phyloP scores from a whole-genome alignment of 306 rosid species.

The Pterocarpus macrocarpus region DNA sequence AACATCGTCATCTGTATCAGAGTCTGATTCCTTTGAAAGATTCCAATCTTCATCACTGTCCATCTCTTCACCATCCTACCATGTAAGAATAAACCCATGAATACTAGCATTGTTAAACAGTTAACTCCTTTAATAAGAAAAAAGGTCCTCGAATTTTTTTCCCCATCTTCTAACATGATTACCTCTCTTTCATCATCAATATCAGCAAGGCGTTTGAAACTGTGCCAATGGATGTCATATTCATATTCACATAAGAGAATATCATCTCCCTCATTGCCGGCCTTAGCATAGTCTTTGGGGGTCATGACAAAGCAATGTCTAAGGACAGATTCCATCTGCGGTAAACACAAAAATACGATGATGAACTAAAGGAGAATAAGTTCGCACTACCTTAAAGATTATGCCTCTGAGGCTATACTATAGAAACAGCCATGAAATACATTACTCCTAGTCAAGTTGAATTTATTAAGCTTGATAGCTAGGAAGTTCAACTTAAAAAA shows the following conservation, averaged over 20 bases:
- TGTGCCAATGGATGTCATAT: constrained; percentile 89
- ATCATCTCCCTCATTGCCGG: constrained; percentile 83
- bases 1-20: constrained; percentile 79
- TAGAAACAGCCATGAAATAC: constrained; percentile 20
- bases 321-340: constrained; percentile 87
- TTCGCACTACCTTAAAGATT: constrained; percentile 27
- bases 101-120: too few relatives aligned
- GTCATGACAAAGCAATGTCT: constrained; percentile 76
- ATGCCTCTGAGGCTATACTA: too few relatives aligned
- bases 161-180: constrained; percentile 37
- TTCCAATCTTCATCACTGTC: constrained; percentile 87
- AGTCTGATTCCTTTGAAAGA: constrained; percentile 57
- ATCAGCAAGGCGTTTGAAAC: constrained; percentile 87
- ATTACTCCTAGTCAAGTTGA: constrained; percentile 5
- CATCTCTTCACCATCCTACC: constrained; percentile 68
- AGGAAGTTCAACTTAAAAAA: constrained; percentile 34
- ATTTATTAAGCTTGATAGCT: background rate
- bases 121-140: constrained; percentile 29
- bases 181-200: constrained; percentile 73
- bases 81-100: constrained; percentile 41
- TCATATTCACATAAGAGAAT: constrained; percentile 89
- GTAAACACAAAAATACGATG: constrained; percentile 34
- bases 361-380: constrained; percentile 38
- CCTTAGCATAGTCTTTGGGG: constrained; percentile 84
- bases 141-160: constrained; percentile 11